Evolutionary conservation across 78 protist species (phyloP).

Genomic region (Creolimax fragrantissima): DNA sequence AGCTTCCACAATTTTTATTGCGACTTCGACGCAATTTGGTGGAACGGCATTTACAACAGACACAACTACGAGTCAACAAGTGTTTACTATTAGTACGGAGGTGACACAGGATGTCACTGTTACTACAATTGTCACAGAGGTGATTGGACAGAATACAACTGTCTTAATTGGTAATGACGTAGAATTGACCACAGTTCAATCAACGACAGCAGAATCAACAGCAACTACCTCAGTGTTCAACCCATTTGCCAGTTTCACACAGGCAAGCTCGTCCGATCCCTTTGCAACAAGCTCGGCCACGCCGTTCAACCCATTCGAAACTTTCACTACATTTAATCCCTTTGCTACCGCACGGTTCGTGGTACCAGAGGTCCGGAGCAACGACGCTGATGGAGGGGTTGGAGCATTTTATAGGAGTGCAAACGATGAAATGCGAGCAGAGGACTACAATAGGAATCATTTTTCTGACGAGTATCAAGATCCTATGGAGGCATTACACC

Average conservation of each 20-base stretch:
- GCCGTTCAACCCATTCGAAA: background rate
- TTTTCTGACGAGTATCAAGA: too few species aligned
- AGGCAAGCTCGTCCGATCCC: background rate
- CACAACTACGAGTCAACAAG: background rate
- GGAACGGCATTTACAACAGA: background rate
- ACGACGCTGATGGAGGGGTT: background rate
- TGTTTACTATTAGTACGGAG: background rate
- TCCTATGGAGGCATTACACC: too few species aligned
- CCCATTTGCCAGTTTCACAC: background rate
- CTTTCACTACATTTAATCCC: background rate
- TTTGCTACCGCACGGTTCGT: background rate
- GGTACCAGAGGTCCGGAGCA: background rate
- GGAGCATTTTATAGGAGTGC: background rate
- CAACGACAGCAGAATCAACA: background rate
- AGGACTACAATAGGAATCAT: background rate
- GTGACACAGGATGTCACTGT: background rate
- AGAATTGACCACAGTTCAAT: background rate
- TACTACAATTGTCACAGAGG: background rate
- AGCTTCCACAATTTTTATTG: background rate
- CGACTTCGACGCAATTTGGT: background rate
- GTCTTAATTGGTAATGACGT: background rate
- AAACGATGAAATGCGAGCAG: background rate
- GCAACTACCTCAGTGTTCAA: background rate
- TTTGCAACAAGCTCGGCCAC: background rate
- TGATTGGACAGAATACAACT: background rate